These are phyloP conservation scores for Tephrocybe sp. DNA, from an alignment of 768 basidiomycete genomes.

Conservation along the genomic window DNA sequence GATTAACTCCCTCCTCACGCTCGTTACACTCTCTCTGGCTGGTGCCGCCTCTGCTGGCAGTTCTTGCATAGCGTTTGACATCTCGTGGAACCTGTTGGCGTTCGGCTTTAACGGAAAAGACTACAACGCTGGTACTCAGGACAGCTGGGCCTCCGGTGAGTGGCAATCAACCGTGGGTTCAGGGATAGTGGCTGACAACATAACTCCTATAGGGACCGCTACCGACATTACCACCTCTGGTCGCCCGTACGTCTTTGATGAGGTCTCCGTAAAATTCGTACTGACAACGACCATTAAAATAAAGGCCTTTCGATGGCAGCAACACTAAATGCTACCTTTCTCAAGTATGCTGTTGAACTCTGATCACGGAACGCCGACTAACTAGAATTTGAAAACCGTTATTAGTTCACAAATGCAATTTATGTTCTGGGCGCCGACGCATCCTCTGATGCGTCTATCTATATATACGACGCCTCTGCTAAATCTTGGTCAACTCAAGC, in stretches of 20 bases:
- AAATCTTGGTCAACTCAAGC: slow-evolving; percentile 81
- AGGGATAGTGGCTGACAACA: slow-evolving; percentile 4
- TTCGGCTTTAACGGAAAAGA: slow-evolving; percentile 86
- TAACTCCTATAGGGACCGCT: slow-evolving; percentile 40
- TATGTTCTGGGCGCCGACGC: slow-evolving; percentile 82
- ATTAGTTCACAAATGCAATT: slow-evolving; percentile 81
- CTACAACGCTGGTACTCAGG: slow-evolving; percentile 74
- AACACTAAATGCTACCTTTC: slow-evolving; percentile 75
- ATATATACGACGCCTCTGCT: slow-evolving; percentile 77
- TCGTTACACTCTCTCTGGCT: slow-evolving; percentile 21
- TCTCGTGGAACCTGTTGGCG: slow-evolving; percentile 79
- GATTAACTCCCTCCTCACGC: slow-evolving; percentile 13
- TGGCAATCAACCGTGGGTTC: neutral
- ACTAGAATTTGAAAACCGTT: neutral
- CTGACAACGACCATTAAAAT: neutral
- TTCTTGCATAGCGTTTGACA: slow-evolving; percentile 76
- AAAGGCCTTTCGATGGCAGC: slow-evolving; percentile 62
- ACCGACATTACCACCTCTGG: slow-evolving; percentile 73
- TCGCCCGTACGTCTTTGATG: slow-evolving; percentile 60
- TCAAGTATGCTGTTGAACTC: slow-evolving; percentile 38
- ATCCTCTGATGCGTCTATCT: slow-evolving; percentile 63
- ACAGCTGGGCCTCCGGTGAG: slow-evolving; percentile 64
- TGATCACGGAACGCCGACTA: neutral
- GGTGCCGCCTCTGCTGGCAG: slow-evolving; percentile 19
- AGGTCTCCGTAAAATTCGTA: neutral